Conservation (phyloP, 352 stramenopile species). For the Phytophthora vignae region DNA sequence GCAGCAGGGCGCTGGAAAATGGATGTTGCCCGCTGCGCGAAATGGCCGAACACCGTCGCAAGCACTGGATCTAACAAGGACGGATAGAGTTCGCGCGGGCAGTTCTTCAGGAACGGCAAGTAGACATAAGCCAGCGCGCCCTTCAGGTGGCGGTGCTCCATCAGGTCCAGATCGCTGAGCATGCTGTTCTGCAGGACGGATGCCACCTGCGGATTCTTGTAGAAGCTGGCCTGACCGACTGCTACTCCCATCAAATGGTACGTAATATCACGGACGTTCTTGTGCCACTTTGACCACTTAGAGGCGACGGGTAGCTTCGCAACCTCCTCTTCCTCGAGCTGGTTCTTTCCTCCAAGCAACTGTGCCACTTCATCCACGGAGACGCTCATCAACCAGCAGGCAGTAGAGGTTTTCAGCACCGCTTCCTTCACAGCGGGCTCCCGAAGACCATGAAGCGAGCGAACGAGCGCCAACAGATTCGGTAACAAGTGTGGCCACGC, state of each 20-base stretch:
- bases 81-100: conserved; percentile 61
- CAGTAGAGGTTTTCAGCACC: conserved; percentile 61
- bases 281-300: conserved; percentile 84
- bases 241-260: conserved; percentile 83
- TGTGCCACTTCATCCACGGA: conserved; percentile 83
- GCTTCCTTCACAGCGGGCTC: conserved; percentile 57
- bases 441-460: conserved; percentile 69
- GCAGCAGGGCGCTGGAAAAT: conserved; percentile 43
- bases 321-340: conserved; percentile 75
- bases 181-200: conserved; percentile 68
- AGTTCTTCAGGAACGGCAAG: conserved; percentile 76
- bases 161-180: conserved; percentile 62
- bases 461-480: conserved; percentile 68
- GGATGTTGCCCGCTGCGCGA: conserved; percentile 55
- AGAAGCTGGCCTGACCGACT: conserved; percentile 59
- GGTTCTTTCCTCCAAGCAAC: conserved; percentile 75
- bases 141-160: conserved; percentile 85
- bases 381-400: conserved; percentile 73
- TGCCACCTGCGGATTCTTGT: conserved; percentile 52
- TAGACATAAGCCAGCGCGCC: conserved; percentile 71
- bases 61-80: conserved; percentile 75
- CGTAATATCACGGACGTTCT: conserved; percentile 79
- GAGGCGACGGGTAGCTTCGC: conserved; percentile 53
- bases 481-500: conserved; percentile 77
- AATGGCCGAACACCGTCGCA: conserved; percentile 58